phyloP scores from a whole-genome alignment of 1,284 basidiomycete species.

The Ceratorhiza oryzae-sativae region DNA sequence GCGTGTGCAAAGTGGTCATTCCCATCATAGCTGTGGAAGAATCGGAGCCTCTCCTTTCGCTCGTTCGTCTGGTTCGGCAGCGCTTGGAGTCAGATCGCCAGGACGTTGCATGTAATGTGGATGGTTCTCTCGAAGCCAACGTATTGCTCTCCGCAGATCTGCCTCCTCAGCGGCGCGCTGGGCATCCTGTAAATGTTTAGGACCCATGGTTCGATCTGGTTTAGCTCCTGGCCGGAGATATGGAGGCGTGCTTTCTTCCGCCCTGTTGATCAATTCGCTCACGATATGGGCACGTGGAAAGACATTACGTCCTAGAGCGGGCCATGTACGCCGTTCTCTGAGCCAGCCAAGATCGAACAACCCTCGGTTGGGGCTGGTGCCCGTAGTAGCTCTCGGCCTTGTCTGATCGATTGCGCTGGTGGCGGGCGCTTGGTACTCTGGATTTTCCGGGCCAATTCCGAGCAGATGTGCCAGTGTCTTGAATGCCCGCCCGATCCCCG shows the following conservation, averaged over 20 bases:
- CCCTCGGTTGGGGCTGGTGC: background rate
- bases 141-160: slow-evolving; percentile 12
- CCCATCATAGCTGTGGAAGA: background rate
- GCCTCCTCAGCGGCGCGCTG: slow-evolving; percentile 22
- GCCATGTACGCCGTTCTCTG: slow-evolving; percentile 22
- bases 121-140: slow-evolving; percentile 16
- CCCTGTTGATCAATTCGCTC: slow-evolving; percentile 22
- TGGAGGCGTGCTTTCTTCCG: slow-evolving; percentile 26
- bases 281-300: slow-evolving; percentile 27
- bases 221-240: slow-evolving; percentile 29
- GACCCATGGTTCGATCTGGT: slow-evolving; percentile 9
- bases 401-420: background rate
- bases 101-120: slow-evolving; percentile 24
- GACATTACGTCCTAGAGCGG: slow-evolving; percentile 29
- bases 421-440: background rate
- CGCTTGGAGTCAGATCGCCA: slow-evolving; percentile 13
- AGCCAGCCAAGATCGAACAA: slow-evolving; percentile 34
- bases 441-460: background rate
- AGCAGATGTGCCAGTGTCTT: slow-evolving; percentile 25
- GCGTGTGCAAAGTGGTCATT: background rate
- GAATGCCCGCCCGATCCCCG: slow-evolving; percentile 35
- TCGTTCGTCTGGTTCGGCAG: background rate
- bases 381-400: background rate
- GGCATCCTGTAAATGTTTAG: slow-evolving; percentile 32
- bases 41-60: slow-evolving; percentile 7